A percentile compares a stretch with the other conserved stretches of the same genome.
phyloP scores from a whole-genome alignment of 805 yeast species.

The Saturnispora saitoi region DNA sequence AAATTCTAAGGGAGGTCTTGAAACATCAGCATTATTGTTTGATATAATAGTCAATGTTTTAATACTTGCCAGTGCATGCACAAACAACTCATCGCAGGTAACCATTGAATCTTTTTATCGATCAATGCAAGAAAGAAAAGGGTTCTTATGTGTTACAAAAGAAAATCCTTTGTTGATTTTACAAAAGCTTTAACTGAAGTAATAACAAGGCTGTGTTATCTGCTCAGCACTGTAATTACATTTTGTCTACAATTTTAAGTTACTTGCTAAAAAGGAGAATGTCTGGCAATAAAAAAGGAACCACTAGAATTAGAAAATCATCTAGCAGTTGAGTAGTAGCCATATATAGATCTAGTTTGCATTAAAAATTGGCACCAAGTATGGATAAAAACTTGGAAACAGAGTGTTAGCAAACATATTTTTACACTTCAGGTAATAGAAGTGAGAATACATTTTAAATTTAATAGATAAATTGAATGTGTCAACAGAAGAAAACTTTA shows the following conservation, averaged over 20 bases:
- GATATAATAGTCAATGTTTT: slow-evolving; percentile 60
- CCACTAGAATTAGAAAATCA: slow-evolving; percentile 1
- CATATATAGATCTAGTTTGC: slow-evolving; percentile 64
- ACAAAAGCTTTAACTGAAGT: neutral
- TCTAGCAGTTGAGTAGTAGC: slow-evolving; percentile 64
- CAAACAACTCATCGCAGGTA: slow-evolving; percentile 67
- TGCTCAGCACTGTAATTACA: neutral
- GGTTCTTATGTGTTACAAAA: neutral
- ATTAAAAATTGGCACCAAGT: slow-evolving; percentile 79
- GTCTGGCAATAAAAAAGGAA: slow-evolving; percentile 7
- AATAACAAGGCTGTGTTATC: neutral
- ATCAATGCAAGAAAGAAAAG: neutral
- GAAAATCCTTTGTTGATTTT: neutral
- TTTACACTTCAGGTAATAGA: too few relatives aligned
- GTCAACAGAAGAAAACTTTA: slow-evolving; percentile 11
- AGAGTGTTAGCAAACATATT: slow-evolving; percentile 86
- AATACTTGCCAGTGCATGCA: slow-evolving; percentile 73
- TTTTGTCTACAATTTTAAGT: too few relatives aligned
- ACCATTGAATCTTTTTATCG: neutral
- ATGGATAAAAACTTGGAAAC: slow-evolving; percentile 58
- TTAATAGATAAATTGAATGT: neutral
- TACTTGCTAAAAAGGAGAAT: neutral
- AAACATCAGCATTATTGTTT: slow-evolving; percentile 48
- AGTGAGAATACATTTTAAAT: neutral
- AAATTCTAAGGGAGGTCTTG: slow-evolving; percentile 68